Conservation (phyloP, 2,329 filamentous ascomycete species). For the Penicillium sp. region DNA sequence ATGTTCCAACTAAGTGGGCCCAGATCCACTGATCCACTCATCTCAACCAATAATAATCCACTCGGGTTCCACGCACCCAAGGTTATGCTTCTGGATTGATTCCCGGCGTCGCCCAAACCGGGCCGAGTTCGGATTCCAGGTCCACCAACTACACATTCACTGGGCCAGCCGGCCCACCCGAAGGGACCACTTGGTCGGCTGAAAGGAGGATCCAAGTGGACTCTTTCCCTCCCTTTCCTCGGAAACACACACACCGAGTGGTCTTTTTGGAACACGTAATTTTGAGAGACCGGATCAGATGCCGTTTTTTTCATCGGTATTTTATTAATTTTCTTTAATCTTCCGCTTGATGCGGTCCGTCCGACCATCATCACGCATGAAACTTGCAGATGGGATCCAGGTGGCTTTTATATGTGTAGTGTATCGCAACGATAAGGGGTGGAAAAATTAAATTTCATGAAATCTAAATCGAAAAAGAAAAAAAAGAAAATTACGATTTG, state of each 20-base stretch:
- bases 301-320: not conserved
- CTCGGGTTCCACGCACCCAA: conserved; percentile 8
- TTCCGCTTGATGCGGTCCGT: conserved; percentile 1
- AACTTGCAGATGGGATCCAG: not conserved
- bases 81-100: conserved; percentile 15
- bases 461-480: not conserved
- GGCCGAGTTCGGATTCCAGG: conserved; percentile 30
- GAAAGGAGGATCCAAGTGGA: conserved; percentile 17
- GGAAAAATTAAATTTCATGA: not conserved
- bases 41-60: conserved; percentile 16
- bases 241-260: conserved; percentile 26
- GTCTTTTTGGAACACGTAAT: conserved; percentile 23
- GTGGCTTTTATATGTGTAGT: not conserved
- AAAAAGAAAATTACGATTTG: conserved; percentile 3
- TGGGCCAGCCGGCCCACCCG: conserved; percentile 20
- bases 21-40: conserved; percentile 7
- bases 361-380: not conserved
- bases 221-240: conserved; percentile 14
- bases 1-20: conserved; percentile 20
- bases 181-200: conserved; percentile 3
- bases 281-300: conserved; percentile 8
- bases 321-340: not conserved
- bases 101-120: conserved; percentile 27
- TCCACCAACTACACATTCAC: conserved; percentile 24
- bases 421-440: not conserved